Base-by-base conservation (phyloP, 1,284 basidiomycete genomes). In the Ceratobasidium sp. region DNA sequence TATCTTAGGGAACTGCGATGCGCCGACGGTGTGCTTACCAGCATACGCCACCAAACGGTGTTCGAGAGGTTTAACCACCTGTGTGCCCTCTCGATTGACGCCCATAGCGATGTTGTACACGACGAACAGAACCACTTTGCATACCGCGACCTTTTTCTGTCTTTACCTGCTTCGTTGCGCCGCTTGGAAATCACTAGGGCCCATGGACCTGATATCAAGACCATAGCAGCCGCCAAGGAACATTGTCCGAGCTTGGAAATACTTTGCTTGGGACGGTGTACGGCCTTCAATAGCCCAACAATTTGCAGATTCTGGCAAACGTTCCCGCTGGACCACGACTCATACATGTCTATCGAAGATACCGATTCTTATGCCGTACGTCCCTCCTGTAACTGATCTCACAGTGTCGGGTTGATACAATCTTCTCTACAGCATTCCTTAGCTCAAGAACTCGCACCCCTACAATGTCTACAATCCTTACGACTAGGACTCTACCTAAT, bases 261-360 rank as follows among this genome's bases (percentile, higher is more conserved):
- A 16, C 46, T 73, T 16, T 8, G 59, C 27, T 48, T 73, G 2
- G 71, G 71, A 16, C 43, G 71, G 8, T 73, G 71, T 16, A 73
- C 58, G n/a, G 49, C 54, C 2, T 63, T 73, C 49, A 73, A 73
- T 22, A 31, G 59, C 4, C 5, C 31, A 1, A 34, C 48, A 14
- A 43, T 56, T 3, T 73, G 59, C 49, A 22, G 7, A 4, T 73
- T 73, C 49, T 73, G 71, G 71, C 31, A 34, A 19, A 11, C 71
- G n/a, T 73, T 73, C 37, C 71, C 71, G 11, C 59, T 73, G 9
- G 71, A 73, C 16, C 71, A 73, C 49, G 71, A 73, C 49, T 73
- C 71, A 9, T 73, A 73, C n/a, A 73, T 73, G 31, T 73, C 71
- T 1, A 73, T 53, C 8, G 71, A 73, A 39, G 59, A 59, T 14